Evolutionary conservation across 2,329 filamentous ascomycete genomes (phyloP).

Genomic region (Periconia sp.): DNA sequence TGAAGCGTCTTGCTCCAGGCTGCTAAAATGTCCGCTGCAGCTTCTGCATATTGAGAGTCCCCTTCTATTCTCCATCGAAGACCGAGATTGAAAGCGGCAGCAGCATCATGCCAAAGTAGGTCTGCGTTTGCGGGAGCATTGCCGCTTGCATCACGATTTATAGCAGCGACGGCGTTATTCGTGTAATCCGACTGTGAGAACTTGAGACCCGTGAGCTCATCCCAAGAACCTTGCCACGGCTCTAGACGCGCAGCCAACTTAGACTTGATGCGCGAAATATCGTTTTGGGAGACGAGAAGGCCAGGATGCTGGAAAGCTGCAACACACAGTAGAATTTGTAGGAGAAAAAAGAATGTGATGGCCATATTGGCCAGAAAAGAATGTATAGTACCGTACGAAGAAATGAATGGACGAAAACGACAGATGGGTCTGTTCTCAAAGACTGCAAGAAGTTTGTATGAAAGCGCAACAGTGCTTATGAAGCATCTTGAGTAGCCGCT

Average conservation of each 20-base stretch:
- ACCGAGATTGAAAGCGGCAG: slow-evolving; percentile 49
- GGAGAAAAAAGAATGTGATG: too few species aligned
- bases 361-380: too few species aligned
- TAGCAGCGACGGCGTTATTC: slow-evolving; percentile 4
- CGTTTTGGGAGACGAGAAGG: slow-evolving; percentile 5
- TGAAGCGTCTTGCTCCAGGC: slow-evolving; percentile 47
- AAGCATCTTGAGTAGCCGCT: too few species aligned
- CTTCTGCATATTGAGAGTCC: slow-evolving; percentile 44
- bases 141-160: slow-evolving; percentile 2
- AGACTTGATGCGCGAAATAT: slow-evolving; percentile 10
- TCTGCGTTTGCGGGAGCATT: slow-evolving; percentile 7
- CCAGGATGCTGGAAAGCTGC: slow-evolving; percentile 7
- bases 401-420: too few species aligned
- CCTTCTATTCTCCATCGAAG: slow-evolving; percentile 51
- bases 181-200: slow-evolving; percentile 7
- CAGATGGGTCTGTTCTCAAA: too few species aligned
- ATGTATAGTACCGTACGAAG: too few species aligned
- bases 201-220: slow-evolving; percentile 5
- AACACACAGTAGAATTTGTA: neutral
- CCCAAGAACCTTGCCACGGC: slow-evolving; percentile 12
- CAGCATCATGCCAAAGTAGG: slow-evolving; percentile 29
- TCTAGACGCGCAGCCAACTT: slow-evolving; percentile 7
- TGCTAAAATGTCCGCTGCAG: slow-evolving; percentile 47
- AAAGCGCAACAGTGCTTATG: too few species aligned
- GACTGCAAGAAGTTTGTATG: too few species aligned